Percentiles rank a stretch among this genome's conserved stretches.
phyloP scores from a whole-genome alignment of 495 filamentous ascomycete genomes.

The Choiromyces venosus region DNA sequence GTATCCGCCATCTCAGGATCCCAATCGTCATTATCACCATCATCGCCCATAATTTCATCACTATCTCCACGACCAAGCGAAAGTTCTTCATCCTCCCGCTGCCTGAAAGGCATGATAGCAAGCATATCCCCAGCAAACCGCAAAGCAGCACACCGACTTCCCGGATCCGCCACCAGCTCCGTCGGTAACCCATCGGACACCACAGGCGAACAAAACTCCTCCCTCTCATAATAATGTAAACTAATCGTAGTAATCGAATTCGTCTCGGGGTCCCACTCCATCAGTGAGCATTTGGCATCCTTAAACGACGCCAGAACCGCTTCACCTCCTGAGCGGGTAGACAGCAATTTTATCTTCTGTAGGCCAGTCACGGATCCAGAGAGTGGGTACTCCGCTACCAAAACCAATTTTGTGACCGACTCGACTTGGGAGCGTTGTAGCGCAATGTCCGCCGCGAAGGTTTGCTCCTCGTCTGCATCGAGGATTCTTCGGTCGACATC shows the following conservation, averaged over 20 bases:
- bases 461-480: conserved; percentile 57
- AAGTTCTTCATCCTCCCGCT: conserved; percentile 76
- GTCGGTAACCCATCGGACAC: conserved; percentile 72
- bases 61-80: conserved; percentile 82
- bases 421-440: conserved; percentile 54
- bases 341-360: conserved; percentile 63
- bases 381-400: conserved; percentile 75
- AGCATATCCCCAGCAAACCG: conserved; percentile 85
- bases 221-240: conserved; percentile 96
- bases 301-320: conserved; percentile 76
- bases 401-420: conserved; percentile 68
- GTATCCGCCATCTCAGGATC: conserved; percentile 35
- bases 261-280: conserved; percentile 86
- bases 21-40: conserved; percentile 40
- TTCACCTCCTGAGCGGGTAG: conserved; percentile 71
- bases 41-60: conserved; percentile 32
- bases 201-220: conserved; percentile 58
- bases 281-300: conserved; percentile 85
- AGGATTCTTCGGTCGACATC: conserved; percentile 49
- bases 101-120: conserved; percentile 88
- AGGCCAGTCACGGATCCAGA: conserved; percentile 78
- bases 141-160: conserved; percentile 84
- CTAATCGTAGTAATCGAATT: conserved; percentile 76
- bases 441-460: conserved; percentile 55
- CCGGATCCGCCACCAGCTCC: conserved; percentile 80